Base-by-base conservation (phyloP, 1,284 basidiomycete genomes). In the Papiliotrema fonsecae region DNA sequence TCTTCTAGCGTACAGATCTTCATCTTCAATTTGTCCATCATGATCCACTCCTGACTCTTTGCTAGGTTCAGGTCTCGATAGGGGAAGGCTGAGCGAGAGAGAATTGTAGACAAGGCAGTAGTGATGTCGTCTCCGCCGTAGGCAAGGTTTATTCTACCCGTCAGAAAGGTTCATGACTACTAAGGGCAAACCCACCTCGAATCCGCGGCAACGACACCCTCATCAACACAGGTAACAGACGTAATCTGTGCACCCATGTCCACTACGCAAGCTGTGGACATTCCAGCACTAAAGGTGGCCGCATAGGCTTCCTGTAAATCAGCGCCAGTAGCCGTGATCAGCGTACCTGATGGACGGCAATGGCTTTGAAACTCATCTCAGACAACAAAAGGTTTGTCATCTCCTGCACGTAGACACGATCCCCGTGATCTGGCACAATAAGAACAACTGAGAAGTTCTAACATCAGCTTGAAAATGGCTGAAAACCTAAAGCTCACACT, bases 81-180 rank as follows among this genome's bases (percentile, higher is more conserved):
- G 1, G 96, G 94, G 64, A 97, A 94, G 44, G 82, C 80, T 47
- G 92, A 88, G 44, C 84, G 81, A 45, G 83, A 77, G 22, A 98
- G 78, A 13, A 98, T 76, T 24, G 89, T 82, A 52, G 84, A 82
- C 32, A 97, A 78, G 57, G 96, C 90, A 50, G 85, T 82, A 0
- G 93, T 94, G 58, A 99, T 84, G 72, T 97, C 93, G 68, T 93
- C 86, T 2, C 94, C 93, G 25, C 91, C 94, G 69, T 92, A 88
- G 54, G 84, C 84, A 37, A 98, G 78, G 26, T 81, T 78, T 74
- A 97, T 84, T 52, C 90, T 91, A 54, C 5, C 7, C n/a, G n/a
- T n/a, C n/a, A n/a, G n/a, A n/a, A n/a, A n/a, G n/a, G n/a, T n/a
- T n/a, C n/a, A n/a, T n/a, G n/a, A n/a, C n/a, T n/a, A n/a, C n/a